Conservation (phyloP, 164 flowering plant genomes). For the Warburgia ugandensis region DNA sequence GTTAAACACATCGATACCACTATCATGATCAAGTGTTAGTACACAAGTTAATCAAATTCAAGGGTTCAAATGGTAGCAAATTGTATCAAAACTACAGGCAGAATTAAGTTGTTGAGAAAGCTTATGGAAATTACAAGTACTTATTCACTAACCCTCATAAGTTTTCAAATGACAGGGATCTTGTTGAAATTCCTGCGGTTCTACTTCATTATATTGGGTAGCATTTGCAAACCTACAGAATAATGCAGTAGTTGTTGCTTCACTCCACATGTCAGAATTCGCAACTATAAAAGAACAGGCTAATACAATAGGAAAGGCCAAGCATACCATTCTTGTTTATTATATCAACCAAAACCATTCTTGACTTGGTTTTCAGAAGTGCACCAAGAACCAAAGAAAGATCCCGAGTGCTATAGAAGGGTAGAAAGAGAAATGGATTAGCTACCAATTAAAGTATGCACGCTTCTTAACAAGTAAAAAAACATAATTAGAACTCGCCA, state of each 20-base stretch:
- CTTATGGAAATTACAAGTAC: not conserved
- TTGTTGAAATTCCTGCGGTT: constrained; percentile 61
- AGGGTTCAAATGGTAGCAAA: not conserved
- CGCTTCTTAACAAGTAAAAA: too few species aligned
- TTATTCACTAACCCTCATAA: constrained; percentile 60
- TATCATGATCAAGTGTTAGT: too few species aligned
- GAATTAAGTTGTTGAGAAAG: not conserved
- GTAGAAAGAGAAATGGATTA: constrained; percentile 2
- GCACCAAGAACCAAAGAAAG: constrained; percentile 98
- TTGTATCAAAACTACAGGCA: not conserved
- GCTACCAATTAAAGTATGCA: too few species aligned
- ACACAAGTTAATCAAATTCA: too few species aligned
- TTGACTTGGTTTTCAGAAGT: constrained; percentile 77
- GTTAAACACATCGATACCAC: too few species aligned
- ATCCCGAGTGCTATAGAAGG: constrained; percentile 77
- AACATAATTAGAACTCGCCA: too few species aligned
- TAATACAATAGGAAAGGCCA: constrained; percentile 1
- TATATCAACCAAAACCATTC: constrained; percentile 70
- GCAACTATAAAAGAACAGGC: not conserved
- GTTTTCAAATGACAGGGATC: constrained; percentile 89
- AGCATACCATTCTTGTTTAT: constrained; percentile 80
- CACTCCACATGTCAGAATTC: too few species aligned
- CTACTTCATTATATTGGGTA: constrained; percentile 89
- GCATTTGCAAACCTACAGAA: constrained; percentile 74
- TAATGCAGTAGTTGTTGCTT: not conserved